A percentile compares a stretch with the other conserved stretches of the same genome.
Evolutionary conservation across 352 stramenopile species (phyloP).

Genomic region (Phytophthora cajani): DNA sequence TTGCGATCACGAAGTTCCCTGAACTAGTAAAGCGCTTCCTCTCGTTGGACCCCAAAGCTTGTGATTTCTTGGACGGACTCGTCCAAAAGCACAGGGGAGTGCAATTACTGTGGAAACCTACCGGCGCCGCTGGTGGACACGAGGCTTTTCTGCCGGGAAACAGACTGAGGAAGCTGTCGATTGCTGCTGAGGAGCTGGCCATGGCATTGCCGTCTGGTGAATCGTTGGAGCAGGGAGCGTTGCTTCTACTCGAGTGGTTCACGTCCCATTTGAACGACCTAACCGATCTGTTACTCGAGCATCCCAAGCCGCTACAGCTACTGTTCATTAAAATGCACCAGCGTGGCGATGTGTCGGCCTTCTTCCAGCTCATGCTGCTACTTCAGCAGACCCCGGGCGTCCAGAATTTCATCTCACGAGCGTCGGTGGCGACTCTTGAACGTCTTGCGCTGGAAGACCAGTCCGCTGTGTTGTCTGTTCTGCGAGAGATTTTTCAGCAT

Average conservation of each 20-base stretch:
- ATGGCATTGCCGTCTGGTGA: conserved; percentile 14
- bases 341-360: conserved; percentile 49
- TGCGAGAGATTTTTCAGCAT: conserved; percentile 60
- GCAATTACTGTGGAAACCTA: conserved; percentile 64
- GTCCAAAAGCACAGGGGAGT: conserved; percentile 60
- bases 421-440: conserved; percentile 58
- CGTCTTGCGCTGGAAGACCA: conserved; percentile 69
- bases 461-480: conserved; percentile 47
- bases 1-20: conserved; percentile 74
- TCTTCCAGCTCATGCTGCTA: conserved; percentile 73
- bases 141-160: conserved; percentile 14
- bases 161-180: conserved; percentile 16
- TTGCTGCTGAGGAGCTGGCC: conserved; percentile 27
- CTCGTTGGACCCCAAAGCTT: conserved; percentile 59
- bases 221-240: conserved; percentile 24
- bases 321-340: conserved; percentile 73
- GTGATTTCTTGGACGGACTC: conserved; percentile 60
- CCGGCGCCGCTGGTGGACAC: conserved; percentile 6
- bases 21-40: conserved; percentile 73
- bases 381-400: conserved; percentile 66
- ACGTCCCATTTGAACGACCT: conserved; percentile 58
- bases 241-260: conserved; percentile 69
- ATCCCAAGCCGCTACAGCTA: conserved; percentile 64
- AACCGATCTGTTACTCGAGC: conserved; percentile 55
- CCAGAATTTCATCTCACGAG: conserved; percentile 63